Evolutionary conservation across 495 filamentous ascomycete genomes (phyloP), one percentile per base, ranked within the genome.

Genomic region (Bathelium albidoporum): DNA sequence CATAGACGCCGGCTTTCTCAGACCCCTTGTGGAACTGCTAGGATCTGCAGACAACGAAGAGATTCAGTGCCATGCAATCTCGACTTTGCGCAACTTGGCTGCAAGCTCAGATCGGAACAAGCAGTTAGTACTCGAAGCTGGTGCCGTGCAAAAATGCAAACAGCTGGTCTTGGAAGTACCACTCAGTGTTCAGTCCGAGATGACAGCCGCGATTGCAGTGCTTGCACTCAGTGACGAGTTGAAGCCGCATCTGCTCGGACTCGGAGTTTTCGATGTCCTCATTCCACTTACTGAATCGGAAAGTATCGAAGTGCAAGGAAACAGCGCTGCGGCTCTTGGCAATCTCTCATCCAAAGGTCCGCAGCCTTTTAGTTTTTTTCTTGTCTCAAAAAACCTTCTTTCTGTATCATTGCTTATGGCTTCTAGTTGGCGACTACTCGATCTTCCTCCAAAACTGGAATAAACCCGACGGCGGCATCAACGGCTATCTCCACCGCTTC

Each of bases 151-250:
- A 72, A 97, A 97, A 71, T 98, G 94, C 83, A 97, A 96, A 75
- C 89, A 97, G 69, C 81, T 98, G 44, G 93, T 98, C 22, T 80
- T 98, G 14, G 85, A 95, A 49, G 94, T 97, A 29, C 91, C 95
- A 0, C 81, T 97, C 55, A 93, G 87, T 43, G 94, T 98, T 4
- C 94, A 98, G 71, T 96, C 91, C 24, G 94, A 98, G 75, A 98
- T 98, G 94, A 98, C 94, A 28, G 94, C 94, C 31, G 94, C 94
- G 2, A 97, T 98, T 73, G 94, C 94, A 52, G 94, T 98, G n/a
- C 80, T 98, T 60, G 94, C 94, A 22, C 76, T 98, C 64, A 96
- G 91, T 70, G 94, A 98, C 71, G 94, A 98, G 60, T 82, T 98
- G 52, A 98, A 98, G 73, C 85, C 87, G 1, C 87, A 95, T 70